Evolutionary conservation across 2,329 filamentous ascomycete species (phyloP).

Genomic region (Pseudogymnoascus destructans): DNA sequence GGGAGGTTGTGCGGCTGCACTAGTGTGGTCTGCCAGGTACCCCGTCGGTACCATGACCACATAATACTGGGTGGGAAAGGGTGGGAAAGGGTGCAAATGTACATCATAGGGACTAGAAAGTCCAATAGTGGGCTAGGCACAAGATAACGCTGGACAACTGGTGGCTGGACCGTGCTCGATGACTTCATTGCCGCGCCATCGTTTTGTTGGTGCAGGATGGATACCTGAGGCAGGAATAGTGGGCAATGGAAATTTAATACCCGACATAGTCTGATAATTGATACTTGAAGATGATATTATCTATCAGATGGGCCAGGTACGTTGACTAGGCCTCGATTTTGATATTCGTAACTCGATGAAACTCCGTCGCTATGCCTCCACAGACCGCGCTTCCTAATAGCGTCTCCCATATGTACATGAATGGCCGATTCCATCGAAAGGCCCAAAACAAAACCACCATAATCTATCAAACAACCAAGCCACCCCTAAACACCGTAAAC

Average conservation of each 20-base stretch:
- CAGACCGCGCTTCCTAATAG: background rate
- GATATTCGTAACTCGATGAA: background rate
- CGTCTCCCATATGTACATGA: background rate
- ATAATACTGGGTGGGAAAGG: background rate
- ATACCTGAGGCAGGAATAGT: background rate
- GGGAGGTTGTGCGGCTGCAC: conserved; percentile 5
- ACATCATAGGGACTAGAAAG: background rate
- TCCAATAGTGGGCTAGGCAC: background rate
- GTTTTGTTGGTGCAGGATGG: background rate
- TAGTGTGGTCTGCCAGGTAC: conserved; percentile 3
- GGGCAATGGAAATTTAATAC: background rate
- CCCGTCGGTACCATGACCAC: background rate
- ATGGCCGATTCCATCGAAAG: background rate
- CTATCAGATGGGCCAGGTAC: conserved; percentile 3
- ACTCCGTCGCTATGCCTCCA: conserved; percentile 4
- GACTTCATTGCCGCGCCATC: conserved; percentile 1
- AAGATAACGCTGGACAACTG: background rate
- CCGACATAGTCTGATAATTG: background rate
- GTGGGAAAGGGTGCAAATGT: background rate
- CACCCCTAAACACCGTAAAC: background rate
- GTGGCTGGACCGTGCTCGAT: conserved; percentile 5
- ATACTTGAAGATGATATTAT: background rate
- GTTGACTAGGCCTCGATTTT: background rate
- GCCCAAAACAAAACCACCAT: background rate
- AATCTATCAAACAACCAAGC: background rate